Base-by-base conservation (phyloP, 2,329 filamentous ascomycete genomes). In the Sclerotinia glacialis region DNA sequence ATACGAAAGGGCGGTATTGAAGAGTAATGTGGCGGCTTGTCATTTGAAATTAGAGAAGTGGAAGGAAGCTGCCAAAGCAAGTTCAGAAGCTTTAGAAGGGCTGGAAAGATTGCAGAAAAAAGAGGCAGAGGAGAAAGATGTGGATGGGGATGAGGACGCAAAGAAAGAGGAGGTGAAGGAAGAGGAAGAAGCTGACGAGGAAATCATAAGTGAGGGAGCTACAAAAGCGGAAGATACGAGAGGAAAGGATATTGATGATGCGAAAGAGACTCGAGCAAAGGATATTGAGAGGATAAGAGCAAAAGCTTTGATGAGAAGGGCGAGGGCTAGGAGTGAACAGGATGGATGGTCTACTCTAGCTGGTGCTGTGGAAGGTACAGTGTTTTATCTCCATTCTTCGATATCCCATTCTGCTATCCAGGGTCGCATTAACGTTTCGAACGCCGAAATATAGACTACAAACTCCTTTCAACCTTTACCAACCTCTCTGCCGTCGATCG, bases 21-120 rank as follows among this genome's bases (percentile, higher is more conserved):
- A 89, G 67, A 93, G 90, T 76, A 98, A 98, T 80, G 89, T 97
- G 71, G 86, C 94, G 1, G 94, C 93, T 12, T 97, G 93, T 76
- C 87, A 97, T 73, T 78, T 98, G 65, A 96, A 96, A 76, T 81
- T 96, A 3, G 83, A 88, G 68, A 89, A 94, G 69, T 97, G 93
- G 91, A 92, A 93, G 71, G 87, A 91, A 40, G 91, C 92, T 12
- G 84, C 93, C 53, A 88, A 89, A 59, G 83, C 86, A 12, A 93
- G 93, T 0, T 90, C 87, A 0, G 82, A 85, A 14, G 89, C 92
- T 2, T 76, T 98, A 0, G 89, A 93, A 14, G 83, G 85, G 0
- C 79, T 98, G n/a, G 86, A 90, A 68, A 83, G 84, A 37, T 74
- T 94, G 72, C 78, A 78, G 76, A 71, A 74, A 34, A 69, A 71